phyloP scores from a whole-genome alignment of 1,284 basidiomycete genomes.

The Pseudozyma sp. region DNA sequence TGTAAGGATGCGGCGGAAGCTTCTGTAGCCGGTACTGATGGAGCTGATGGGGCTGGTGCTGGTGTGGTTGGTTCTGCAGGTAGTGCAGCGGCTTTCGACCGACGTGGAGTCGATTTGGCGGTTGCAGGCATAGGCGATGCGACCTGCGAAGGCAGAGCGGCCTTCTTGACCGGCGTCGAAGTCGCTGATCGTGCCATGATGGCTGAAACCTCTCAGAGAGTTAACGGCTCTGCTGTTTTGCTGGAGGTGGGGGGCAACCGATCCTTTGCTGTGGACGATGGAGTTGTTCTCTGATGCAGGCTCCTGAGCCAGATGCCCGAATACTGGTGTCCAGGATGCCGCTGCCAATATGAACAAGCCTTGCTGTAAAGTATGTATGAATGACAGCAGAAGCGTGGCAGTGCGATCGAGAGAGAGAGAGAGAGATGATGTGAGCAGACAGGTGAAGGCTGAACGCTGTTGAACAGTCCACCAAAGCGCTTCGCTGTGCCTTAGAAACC shows the following conservation, averaged over 20 bases:
- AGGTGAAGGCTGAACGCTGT: too few species aligned
- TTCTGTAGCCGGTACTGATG: slow-evolving; percentile 23
- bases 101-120: slow-evolving; percentile 10
- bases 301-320: too few species aligned
- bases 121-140: slow-evolving; percentile 6
- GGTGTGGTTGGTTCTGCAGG: slow-evolving; percentile 4
- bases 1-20: slow-evolving; percentile 11
- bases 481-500: too few species aligned
- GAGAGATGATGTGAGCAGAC: too few species aligned
- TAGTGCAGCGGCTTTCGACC: slow-evolving; percentile 7
- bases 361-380: too few species aligned
- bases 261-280: too few species aligned
- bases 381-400: too few species aligned
- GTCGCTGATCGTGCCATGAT: slow-evolving; percentile 29
- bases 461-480: too few species aligned
- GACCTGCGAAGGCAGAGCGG: slow-evolving; percentile 11
- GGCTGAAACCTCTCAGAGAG: not conserved
- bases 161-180: slow-evolving; percentile 30
- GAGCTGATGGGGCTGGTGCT: slow-evolving; percentile 5
- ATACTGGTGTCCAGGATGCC: too few species aligned
- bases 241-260: not conserved
- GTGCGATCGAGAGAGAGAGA: too few species aligned
- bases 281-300: too few species aligned
- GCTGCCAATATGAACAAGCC: too few species aligned
- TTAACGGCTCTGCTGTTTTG: not conserved